Evolutionary conservation across 1,139 yeast genomes (phyloP), one percentile per base, ranked within the genome.

Genomic region (Lodderomyces elongisporus): DNA sequence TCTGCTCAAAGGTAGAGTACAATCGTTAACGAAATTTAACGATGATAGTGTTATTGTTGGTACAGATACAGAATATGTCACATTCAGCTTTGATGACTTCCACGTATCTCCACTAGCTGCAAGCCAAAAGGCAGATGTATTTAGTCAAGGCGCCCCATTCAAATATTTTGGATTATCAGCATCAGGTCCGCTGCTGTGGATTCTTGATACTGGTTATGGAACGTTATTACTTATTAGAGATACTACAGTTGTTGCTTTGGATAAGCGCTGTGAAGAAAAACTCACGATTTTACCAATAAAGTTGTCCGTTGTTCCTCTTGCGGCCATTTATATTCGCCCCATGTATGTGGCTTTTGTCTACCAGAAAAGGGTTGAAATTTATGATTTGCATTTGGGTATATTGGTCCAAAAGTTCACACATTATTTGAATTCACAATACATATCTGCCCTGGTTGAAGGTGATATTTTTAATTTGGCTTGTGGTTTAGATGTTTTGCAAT

Each of bases 321-420:
- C 43, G 24, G 53, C 68, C 3, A 46, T 59, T 7, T 58, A 54
- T 28, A 51, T 74, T 31, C 48, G 56, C 27, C 83, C 84, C 1
- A 47, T 58, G 1, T 77, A 76, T 43, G 41, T 76, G 10, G 42
- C 75, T n/a, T 44, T 62, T 1, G 47, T 66, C 2, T 61, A 62
- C 32, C 48, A 56, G 26, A 67, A 67, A 36, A 61, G 55, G 31
- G 44, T 77, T 1, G 78, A 74, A 35, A 43, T 77, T 0, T 38
- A 69, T 10, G 78, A 74, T 36, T 47, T 60, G 15, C 60, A 56
- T 14, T 60, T 57, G 23, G 79, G 79, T 0, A 60, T 58, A 15
- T 22, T 62, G 4, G 54, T 74, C 14, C 79, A 75, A 41, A 55
- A 42, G 31, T 66, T 51, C 38, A 44, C 40, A n/a, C 73, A 60